A percentile compares a stretch with the other conserved stretches of the same genome.
Evolutionary conservation across 2,329 filamentous ascomycete species (phyloP).

Genomic region (Nothopassalora personata): DNA sequence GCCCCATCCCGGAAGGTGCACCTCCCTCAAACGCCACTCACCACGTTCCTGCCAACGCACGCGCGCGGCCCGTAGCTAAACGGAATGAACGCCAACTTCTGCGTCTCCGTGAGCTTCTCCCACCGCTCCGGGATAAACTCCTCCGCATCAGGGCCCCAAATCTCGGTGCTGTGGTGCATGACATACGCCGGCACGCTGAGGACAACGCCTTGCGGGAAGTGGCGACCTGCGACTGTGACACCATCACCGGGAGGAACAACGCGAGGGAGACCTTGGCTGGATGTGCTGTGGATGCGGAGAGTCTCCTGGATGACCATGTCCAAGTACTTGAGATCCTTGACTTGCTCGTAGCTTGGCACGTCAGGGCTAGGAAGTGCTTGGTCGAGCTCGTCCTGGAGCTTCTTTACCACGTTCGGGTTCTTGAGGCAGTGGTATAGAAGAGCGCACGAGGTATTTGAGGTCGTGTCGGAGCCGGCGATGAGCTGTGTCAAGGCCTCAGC

Average conservation of each 20-base stretch:
- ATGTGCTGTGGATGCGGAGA: slow-evolving; percentile 80
- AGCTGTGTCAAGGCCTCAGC: slow-evolving; percentile 86
- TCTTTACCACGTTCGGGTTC: slow-evolving; percentile 64
- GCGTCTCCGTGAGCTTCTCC: slow-evolving; percentile 36
- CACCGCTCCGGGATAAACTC: slow-evolving; percentile 38
- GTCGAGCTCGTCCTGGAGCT: slow-evolving; percentile 73
- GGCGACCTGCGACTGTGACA: slow-evolving; percentile 58
- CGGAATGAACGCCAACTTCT: slow-evolving; percentile 38
- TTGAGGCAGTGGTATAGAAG: slow-evolving; percentile 70
- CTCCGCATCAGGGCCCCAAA: slow-evolving; percentile 40
- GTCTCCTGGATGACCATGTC: slow-evolving; percentile 74
- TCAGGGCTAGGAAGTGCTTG: slow-evolving; percentile 54
- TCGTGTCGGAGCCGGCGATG: slow-evolving; percentile 74
- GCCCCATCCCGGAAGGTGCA: neutral
- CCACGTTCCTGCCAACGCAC: slow-evolving; percentile 41
- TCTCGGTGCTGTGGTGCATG: slow-evolving; percentile 37
- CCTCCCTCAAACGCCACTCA: slow-evolving; percentile 5
- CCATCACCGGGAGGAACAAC: slow-evolving; percentile 62
- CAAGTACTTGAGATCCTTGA: slow-evolving; percentile 72
- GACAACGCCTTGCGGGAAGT: slow-evolving; percentile 54
- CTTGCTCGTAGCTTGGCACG: slow-evolving; percentile 66
- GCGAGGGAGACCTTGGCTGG: slow-evolving; percentile 76
- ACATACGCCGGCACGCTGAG: slow-evolving; percentile 39
- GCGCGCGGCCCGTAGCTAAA: slow-evolving; percentile 41
- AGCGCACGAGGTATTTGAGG: slow-evolving; percentile 74